Conservation (phyloP, 371 early-diverging fungal species). For the Lichtheimia ornata region DNA sequence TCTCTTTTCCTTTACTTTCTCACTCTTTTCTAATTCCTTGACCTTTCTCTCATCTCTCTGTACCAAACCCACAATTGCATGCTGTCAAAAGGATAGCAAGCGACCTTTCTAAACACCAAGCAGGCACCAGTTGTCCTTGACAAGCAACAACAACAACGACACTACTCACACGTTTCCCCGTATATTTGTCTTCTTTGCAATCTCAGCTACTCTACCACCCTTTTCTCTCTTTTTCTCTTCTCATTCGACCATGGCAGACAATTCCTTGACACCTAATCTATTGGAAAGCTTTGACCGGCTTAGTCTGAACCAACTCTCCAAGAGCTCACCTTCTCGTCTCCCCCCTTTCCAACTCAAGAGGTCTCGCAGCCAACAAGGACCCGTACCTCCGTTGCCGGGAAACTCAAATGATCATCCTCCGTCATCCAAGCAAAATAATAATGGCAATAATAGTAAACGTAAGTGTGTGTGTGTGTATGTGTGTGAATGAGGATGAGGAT, state of each 20-base stretch:
- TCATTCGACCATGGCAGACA: constrained; percentile 16
- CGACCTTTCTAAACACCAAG: no score
- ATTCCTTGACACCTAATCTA: constrained; percentile 19
- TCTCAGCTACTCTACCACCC: not conserved
- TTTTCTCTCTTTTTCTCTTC: not conserved
- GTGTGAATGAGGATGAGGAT: not conserved
- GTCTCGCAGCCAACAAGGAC: constrained; percentile 22
- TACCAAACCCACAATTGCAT: constrained; percentile 13
- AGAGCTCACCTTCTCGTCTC: constrained; percentile 22
- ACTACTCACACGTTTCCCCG: not conserved
- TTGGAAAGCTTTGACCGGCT: constrained; percentile 19
- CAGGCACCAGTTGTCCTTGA: no score
- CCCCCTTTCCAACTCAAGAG: constrained; percentile 21
- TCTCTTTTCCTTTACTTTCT: constrained; percentile 6
- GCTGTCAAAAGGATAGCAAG: constrained; percentile 9
- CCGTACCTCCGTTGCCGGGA: constrained; percentile 13
- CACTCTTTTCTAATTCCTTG: constrained; percentile 3
- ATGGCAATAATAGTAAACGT: constrained; percentile 14
- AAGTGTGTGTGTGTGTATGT: not conserved
- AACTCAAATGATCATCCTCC: constrained; percentile 7
- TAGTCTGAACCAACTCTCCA: constrained; percentile 20
- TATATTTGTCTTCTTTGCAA: not conserved
- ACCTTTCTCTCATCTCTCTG: constrained; percentile 1
- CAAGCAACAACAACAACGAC: no score
- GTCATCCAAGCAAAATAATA: constrained; percentile 2